Evolutionary conservation across 1,139 yeast genomes (phyloP).

Genomic region (Arxiozyma bovina): DNA sequence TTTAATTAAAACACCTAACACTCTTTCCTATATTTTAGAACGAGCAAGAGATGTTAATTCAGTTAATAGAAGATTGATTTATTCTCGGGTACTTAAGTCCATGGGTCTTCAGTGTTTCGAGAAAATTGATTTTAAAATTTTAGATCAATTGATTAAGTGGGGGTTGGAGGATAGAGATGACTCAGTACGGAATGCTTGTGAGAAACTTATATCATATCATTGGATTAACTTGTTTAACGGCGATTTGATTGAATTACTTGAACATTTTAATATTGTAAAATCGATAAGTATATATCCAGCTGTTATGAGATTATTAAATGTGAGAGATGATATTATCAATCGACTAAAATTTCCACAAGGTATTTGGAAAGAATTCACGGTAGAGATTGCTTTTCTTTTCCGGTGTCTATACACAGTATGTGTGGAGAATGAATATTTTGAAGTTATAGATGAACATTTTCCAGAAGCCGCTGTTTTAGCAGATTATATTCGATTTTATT

Average conservation of each 20-base stretch:
- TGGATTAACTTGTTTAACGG: constrained; percentile 69
- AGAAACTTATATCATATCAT: constrained; percentile 53
- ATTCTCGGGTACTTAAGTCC: constrained; percentile 57
- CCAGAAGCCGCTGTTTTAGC: constrained; percentile 79
- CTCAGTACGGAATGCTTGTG: constrained; percentile 62
- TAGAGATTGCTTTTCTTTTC: constrained; percentile 67
- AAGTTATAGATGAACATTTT: constrained; percentile 59
- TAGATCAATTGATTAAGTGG: constrained; percentile 68
- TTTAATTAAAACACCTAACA: constrained; percentile 45
- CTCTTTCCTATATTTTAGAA: constrained; percentile 57
- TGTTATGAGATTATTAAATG: constrained; percentile 51
- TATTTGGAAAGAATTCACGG: constrained; percentile 62
- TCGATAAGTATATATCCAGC: constrained; percentile 62
- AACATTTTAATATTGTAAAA: constrained; percentile 57
- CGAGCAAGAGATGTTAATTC: constrained; percentile 76
- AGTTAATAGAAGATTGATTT: constrained; percentile 64
- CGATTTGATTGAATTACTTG: constrained; percentile 64
- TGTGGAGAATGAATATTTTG: constrained; percentile 41
- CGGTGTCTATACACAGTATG: constrained; percentile 63
- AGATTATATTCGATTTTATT: constrained; percentile 24
- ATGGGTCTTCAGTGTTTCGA: constrained; percentile 52
- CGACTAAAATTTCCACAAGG: constrained; percentile 49
- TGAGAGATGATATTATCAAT: constrained; percentile 53
- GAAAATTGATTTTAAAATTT: constrained; percentile 45
- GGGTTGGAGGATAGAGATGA: constrained; percentile 84